These are phyloP conservation scores for Didymella keratinophila DNA, from an alignment of 2,329 filamentous ascomycete species.

Conservation along the genomic window DNA sequence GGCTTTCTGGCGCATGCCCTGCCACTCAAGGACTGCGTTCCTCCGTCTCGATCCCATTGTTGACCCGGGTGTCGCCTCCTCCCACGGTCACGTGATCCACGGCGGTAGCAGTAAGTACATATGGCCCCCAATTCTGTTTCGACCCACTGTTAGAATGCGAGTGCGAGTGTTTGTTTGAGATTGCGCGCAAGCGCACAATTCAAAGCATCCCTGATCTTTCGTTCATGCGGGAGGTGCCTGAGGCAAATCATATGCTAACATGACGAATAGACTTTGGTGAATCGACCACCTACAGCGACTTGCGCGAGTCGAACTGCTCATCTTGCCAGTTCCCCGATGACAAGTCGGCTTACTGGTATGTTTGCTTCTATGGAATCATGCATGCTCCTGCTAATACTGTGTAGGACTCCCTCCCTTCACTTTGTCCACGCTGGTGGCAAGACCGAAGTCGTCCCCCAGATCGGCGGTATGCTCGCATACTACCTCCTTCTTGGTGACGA, in stretches of 20 bases:
- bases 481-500: slow-evolving; percentile 79
- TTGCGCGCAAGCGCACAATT: neutral
- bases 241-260: slow-evolving; percentile 34
- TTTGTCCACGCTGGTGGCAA: slow-evolving; percentile 70
- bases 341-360: slow-evolving; percentile 54
- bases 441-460: slow-evolving; percentile 70
- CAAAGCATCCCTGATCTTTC: slow-evolving; percentile 6
- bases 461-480: slow-evolving; percentile 66
- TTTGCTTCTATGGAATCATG: neutral
- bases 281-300: slow-evolving; percentile 67
- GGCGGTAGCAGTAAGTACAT: slow-evolving; percentile 59
- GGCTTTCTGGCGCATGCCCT: slow-evolving; percentile 75
- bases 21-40: slow-evolving; percentile 66
- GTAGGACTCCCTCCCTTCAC: slow-evolving; percentile 69
- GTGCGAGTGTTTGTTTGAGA: slow-evolving; percentile 10
- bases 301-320: slow-evolving; percentile 71
- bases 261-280: slow-evolving; percentile 61
- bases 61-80: slow-evolving; percentile 38
- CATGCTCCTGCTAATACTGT: slow-evolving; percentile 1
- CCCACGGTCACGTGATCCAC: slow-evolving; percentile 45
- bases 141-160: slow-evolving; percentile 15
- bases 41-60: slow-evolving; percentile 63
- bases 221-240: slow-evolving; percentile 1
- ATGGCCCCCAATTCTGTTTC: slow-evolving; percentile 14
- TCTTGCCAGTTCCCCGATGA: slow-evolving; percentile 64